phyloP scores from a whole-genome alignment of 441 rosid species.

The Sinapis alba region DNA sequence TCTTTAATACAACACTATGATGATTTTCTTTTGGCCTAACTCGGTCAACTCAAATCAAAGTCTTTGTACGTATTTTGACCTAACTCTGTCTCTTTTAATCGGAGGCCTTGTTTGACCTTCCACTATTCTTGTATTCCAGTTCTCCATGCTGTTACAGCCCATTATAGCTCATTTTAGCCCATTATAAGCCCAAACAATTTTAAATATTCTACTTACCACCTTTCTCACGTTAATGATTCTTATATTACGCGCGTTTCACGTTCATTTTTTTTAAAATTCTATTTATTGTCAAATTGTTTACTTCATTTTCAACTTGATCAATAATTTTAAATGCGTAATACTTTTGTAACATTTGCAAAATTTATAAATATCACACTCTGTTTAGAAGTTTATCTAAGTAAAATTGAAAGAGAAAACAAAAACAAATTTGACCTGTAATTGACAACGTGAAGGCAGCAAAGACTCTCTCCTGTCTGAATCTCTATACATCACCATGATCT shows the following conservation, averaged over 20 bases:
- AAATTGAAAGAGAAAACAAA: too few species aligned
- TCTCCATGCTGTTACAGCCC: not conserved
- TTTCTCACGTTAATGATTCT: not conserved
- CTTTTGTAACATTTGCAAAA: not conserved
- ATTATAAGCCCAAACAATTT: not conserved
- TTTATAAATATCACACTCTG: too few species aligned
- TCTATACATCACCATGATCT: not conserved
- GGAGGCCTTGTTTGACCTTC: not conserved
- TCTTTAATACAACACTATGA: not conserved
- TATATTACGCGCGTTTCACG: not conserved
- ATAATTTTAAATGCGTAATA: not conserved
- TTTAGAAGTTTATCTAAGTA: too few species aligned
- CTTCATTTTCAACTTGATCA: not conserved
- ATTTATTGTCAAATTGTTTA: not conserved
- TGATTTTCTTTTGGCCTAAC: not conserved
- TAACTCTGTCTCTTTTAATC: conserved; percentile 5
- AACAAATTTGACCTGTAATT: too few species aligned
- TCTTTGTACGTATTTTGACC: conserved; percentile 25
- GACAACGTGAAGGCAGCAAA: not conserved
- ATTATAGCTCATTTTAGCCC: not conserved
- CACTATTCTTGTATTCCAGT: not conserved
- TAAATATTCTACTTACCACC: not conserved
- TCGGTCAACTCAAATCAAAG: not conserved
- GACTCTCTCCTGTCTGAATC: not conserved
- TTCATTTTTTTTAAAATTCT: not conserved